Conservation (phyloP, 345 rosid genomes). For the Moringa oleifera region DNA sequence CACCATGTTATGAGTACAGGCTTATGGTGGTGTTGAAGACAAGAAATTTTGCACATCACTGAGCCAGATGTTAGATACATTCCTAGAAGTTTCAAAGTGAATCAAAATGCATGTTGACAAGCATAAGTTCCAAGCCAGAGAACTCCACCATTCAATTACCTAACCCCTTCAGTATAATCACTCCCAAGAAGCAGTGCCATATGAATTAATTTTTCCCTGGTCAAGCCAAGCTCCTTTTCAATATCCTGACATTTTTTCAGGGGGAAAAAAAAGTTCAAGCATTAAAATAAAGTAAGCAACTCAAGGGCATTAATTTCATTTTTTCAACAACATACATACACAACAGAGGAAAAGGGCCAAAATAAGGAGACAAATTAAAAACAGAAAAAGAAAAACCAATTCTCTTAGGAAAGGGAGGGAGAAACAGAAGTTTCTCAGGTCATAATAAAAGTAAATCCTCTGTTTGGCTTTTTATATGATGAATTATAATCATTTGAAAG, state of each 20-base stretch:
- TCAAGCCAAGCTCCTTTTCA: conserved; percentile 85
- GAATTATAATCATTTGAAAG: too few relatives aligned
- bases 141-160: conserved; percentile 33
- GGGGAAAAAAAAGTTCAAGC: background rate
- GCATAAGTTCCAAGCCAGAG: background rate
- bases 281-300: background rate
- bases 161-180: conserved; percentile 97
- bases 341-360: background rate
- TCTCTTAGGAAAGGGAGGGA: background rate
- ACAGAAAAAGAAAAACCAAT: background rate
- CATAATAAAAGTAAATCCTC: background rate
- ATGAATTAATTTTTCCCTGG: conserved; percentile 70
- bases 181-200: conserved; percentile 98
- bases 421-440: background rate
- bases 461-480: too few relatives aligned
- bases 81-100: background rate
- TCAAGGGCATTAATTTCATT: background rate
- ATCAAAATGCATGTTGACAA: background rate
- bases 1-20: conserved; percentile 5
- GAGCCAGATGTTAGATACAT: background rate
- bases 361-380: background rate
- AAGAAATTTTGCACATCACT: background rate
- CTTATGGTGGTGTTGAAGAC: background rate
- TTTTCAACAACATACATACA: background rate
- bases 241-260: conserved; percentile 81